Percentiles rank a stretch among this genome's conserved stretches.
These are phyloP conservation scores for Termitomyces sp. DNA, from an alignment of 768 basidiomycete genomes.

Conservation along the genomic window DNA sequence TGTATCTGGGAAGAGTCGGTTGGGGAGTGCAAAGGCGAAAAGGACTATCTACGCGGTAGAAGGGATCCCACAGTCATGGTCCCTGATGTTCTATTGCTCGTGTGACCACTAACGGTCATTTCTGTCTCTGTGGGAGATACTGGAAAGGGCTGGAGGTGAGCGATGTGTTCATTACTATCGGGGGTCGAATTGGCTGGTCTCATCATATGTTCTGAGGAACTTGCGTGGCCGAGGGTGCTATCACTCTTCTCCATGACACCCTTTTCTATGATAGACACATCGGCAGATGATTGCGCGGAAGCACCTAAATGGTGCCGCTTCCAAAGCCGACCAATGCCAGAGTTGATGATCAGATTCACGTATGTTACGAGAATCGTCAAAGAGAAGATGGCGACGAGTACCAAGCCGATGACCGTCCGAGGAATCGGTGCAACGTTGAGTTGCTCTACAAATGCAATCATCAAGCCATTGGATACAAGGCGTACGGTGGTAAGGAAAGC, in stretches of 20 bases:
- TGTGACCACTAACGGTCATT: conserved; percentile 25
- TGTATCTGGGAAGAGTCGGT: conserved; percentile 11
- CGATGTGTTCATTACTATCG: conserved; percentile 33
- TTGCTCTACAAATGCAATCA: conserved; percentile 71
- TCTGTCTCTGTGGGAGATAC: conserved; percentile 34
- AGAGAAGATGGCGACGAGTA: conserved; percentile 67
- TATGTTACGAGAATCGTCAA: conserved; percentile 65
- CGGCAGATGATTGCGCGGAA: conserved; percentile 15
- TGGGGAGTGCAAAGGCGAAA: conserved; percentile 19
- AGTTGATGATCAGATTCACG: conserved; percentile 56
- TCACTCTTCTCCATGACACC: conserved; percentile 34
- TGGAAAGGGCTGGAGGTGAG: conserved; percentile 38
- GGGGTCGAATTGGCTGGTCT: conserved; percentile 52
- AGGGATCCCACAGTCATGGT: conserved; percentile 33
- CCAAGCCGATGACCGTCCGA: conserved; percentile 73
- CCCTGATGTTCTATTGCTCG: conserved; percentile 25
- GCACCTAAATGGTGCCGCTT: conserved; percentile 10
- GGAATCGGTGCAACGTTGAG: conserved; percentile 68
- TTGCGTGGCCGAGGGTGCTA: conserved; percentile 2
- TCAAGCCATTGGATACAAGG: conserved; percentile 60
- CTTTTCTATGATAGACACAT: conserved; percentile 36
- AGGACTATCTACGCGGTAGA: conserved; percentile 33
- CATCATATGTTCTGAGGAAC: conserved; percentile 14
- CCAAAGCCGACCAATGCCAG: conserved; percentile 27
- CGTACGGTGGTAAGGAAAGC: conserved; percentile 64